phyloP scores from a whole-genome alignment of 2,329 filamentous ascomycete species.

The Microdochium bolleyi region DNA sequence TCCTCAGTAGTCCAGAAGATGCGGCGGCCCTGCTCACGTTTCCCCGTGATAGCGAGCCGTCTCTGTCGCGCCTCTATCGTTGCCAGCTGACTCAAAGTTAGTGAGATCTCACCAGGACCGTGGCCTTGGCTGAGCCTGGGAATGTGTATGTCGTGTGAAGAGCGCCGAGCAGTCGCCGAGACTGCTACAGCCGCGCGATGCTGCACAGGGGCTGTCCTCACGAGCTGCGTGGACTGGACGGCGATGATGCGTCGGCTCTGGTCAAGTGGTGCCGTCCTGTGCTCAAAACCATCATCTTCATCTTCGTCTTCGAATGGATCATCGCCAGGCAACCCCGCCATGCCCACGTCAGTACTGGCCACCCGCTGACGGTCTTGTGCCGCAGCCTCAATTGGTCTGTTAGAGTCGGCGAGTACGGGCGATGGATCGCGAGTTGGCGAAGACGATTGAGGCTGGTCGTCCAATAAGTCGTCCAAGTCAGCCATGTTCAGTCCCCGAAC shows the following conservation, averaged over 20 bases:
- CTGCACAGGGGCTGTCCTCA: not conserved
- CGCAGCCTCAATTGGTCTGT: not conserved
- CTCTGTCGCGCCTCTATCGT: not conserved
- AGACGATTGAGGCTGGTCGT: not conserved
- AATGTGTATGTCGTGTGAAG: not conserved
- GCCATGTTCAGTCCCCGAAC: not conserved
- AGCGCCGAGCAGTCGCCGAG: not conserved
- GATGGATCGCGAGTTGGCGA: not conserved
- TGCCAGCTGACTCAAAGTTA: too few species aligned
- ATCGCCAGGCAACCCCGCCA: slow-evolving; percentile 3
- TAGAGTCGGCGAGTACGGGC: not conserved
- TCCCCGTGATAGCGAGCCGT: not conserved
- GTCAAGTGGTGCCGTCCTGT: slow-evolving; percentile 12
- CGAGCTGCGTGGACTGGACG: not conserved
- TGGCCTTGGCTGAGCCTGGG: not conserved
- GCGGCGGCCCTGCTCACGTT: slow-evolving; percentile 20
- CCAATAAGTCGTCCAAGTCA: not conserved
- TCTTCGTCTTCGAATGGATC: slow-evolving; percentile 4
- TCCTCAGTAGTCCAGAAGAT: slow-evolving; percentile 35
- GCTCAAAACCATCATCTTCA: slow-evolving; percentile 11
- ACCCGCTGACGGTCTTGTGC: not conserved
- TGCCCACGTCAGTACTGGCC: not conserved
- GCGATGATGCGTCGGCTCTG: slow-evolving; percentile 2
- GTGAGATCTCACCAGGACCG: too few species aligned
- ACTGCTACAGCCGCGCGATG: not conserved